Conservation (phyloP, 176 grass and related monocot genomes). For the Paspalum notatum region DNA sequence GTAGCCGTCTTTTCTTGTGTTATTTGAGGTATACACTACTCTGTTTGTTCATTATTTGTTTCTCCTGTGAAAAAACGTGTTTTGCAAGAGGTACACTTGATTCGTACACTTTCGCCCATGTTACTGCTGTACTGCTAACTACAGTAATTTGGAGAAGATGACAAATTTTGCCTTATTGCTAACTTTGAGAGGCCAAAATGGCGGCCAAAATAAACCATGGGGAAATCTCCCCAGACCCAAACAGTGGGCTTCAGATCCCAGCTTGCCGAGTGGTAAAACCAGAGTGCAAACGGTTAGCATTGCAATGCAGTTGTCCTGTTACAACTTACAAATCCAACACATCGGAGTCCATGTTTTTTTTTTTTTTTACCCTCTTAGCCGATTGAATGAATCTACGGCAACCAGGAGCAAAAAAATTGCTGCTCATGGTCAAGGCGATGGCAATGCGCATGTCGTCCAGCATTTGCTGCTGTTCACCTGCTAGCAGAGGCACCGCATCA, state of each 20-base stretch:
- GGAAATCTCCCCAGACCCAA: neutral
- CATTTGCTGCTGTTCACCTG: too few relatives aligned
- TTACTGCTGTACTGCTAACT: neutral
- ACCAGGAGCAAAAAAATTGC: neutral
- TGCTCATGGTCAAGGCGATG: neutral
- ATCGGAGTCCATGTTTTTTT: neutral
- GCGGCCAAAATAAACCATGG: conserved; percentile 4
- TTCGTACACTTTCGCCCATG: neutral
- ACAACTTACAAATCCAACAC: neutral
- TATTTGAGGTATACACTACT: neutral
- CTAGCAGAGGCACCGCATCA: conserved; percentile 61
- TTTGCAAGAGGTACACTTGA: neutral
- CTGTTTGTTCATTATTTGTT: neutral
- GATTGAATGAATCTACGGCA: neutral
- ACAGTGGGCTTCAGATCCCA: neutral
- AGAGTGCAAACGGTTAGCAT: neutral
- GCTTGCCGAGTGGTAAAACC: neutral
- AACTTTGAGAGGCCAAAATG: neutral
- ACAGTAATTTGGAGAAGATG: neutral
- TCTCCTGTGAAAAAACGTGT: neutral
- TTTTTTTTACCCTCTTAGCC: neutral
- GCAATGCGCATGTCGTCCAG: neutral
- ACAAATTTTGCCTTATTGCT: neutral
- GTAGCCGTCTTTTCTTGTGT: neutral
- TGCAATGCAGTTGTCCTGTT: neutral